Evolutionary conservation across 2,329 filamentous ascomycete genomes (phyloP).

Genomic region (Sporothrix euskadiensis): DNA sequence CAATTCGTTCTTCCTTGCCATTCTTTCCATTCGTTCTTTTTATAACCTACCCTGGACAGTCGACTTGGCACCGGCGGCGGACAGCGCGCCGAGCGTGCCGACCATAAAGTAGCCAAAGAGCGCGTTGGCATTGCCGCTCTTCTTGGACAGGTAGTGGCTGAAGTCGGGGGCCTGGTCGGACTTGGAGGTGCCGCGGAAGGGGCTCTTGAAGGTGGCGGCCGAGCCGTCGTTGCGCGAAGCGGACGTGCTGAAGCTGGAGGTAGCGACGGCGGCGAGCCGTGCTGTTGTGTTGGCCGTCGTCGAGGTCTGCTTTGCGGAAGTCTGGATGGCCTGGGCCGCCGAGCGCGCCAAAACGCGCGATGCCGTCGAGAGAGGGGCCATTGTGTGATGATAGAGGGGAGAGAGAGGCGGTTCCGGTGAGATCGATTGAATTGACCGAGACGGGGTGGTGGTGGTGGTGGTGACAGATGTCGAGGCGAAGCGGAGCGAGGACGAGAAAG

Average conservation of each 20-base stretch:
- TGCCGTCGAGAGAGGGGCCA: constrained; percentile 68
- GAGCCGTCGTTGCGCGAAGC: constrained; percentile 44
- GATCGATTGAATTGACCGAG: constrained; percentile 25
- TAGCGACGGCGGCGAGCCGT: constrained; percentile 49
- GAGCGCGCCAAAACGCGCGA: constrained; percentile 68
- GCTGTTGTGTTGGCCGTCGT: constrained; percentile 43
- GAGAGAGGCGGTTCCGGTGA: neutral
- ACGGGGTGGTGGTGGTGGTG: constrained; percentile 31
- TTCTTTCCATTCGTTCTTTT: neutral
- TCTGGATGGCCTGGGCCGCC: constrained; percentile 33
- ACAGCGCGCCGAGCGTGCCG: constrained; percentile 87
- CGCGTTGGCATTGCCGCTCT: constrained; percentile 70
- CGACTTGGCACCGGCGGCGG: constrained; percentile 92
- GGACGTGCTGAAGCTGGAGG: constrained; percentile 52
- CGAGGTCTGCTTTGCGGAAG: constrained; percentile 36
- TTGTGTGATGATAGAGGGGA: constrained; percentile 42
- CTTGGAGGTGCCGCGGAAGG: constrained; percentile 61
- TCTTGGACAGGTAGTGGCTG: constrained; percentile 77
- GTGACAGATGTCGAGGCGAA: neutral
- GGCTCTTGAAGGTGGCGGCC: constrained; percentile 57
- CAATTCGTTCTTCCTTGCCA: neutral
- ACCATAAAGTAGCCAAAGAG: constrained; percentile 99
- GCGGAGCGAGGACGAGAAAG: neutral
- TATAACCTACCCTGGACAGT: constrained; percentile 84
- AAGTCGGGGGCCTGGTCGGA: constrained; percentile 82